A percentile compares a stretch with the other conserved stretches of the same genome.
Conservation (phyloP, 805 yeast species). For the Metschnikowia cubensis region DNA sequence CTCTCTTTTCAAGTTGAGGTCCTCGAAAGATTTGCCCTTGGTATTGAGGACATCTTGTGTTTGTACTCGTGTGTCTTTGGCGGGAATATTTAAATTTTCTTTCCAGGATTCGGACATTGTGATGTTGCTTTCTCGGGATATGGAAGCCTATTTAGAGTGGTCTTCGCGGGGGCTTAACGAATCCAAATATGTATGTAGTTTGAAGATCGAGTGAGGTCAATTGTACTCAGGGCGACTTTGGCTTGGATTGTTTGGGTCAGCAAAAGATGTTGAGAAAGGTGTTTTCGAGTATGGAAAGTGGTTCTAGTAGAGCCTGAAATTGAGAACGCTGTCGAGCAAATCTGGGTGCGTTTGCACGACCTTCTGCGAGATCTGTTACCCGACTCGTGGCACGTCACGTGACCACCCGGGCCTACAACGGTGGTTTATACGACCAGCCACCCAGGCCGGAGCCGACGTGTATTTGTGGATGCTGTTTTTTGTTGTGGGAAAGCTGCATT, state of each 20-base stretch:
- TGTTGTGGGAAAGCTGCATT: not conserved
- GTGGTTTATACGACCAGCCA: not conserved
- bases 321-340: constrained; percentile 1
- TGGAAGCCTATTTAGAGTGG: not conserved
- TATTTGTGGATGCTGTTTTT: not conserved
- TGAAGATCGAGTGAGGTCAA: not conserved
- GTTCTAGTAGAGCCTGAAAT: not conserved
- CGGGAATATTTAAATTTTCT: constrained; percentile 65
- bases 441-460: not conserved
- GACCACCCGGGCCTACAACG: not conserved
- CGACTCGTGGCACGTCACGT: not conserved
- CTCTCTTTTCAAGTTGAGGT: constrained; percentile 86
- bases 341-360: not conserved
- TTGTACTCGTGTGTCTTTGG: constrained; percentile 88
- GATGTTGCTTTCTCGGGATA: not conserved
- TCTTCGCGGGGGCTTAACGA: not conserved
- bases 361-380: constrained; percentile 5
- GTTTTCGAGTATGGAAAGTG: not conserved
- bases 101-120: constrained; percentile 54
- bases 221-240: not conserved
- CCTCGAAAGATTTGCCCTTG: constrained; percentile 88
- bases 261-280: not conserved
- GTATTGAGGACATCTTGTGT: constrained; percentile 94
- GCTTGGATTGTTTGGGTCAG: not conserved
- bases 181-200: not conserved